Percentiles rank a stretch among this genome's conserved stretches.
Conservation (phyloP, 768 basidiomycete genomes). For the Boletus rufocinnamomeus region DNA sequence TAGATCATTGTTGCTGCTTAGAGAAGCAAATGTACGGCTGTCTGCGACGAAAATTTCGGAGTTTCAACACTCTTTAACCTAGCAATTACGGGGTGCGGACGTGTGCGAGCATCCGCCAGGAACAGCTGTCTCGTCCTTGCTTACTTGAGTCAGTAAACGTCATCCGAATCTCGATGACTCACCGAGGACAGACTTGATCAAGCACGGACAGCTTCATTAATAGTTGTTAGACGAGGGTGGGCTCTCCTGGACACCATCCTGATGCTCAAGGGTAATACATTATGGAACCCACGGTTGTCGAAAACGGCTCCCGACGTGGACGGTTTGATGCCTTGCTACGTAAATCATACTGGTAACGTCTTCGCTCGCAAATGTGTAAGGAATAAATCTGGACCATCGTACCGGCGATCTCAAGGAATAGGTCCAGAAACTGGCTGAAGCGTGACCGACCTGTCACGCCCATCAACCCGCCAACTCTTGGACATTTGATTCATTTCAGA, state of each 20-base stretch:
- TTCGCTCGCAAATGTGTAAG: not conserved
- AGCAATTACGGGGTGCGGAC: conserved; percentile 17
- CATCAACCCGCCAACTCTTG: conserved; percentile 6
- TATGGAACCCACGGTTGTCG: conserved; percentile 17
- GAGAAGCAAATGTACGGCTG: conserved; percentile 8
- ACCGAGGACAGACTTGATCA: conserved; percentile 15
- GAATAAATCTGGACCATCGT: not conserved
- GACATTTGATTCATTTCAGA: conserved; percentile 12
- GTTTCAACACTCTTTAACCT: conserved; percentile 19
- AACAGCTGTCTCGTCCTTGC: conserved; percentile 2
- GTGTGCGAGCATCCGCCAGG: conserved; percentile 8
- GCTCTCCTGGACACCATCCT: not conserved
- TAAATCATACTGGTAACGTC: not conserved
- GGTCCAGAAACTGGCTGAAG: conserved; percentile 1
- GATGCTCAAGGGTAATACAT: not conserved
- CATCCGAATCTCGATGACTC: conserved; percentile 20
- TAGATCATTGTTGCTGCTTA: conserved; percentile 18
- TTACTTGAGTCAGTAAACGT: conserved; percentile 12
- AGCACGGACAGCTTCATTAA: conserved; percentile 5
- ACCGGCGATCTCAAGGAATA: not conserved
- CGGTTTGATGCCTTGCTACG: conserved; percentile 2
- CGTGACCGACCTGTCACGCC: conserved; percentile 7
- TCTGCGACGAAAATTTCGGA: conserved; percentile 19
- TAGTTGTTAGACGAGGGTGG: conserved; percentile 2
- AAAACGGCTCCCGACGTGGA: not conserved